Evolutionary conservation across 176 grass and related monocot genomes (phyloP).

Genomic region (Elaeis guineensis): DNA sequence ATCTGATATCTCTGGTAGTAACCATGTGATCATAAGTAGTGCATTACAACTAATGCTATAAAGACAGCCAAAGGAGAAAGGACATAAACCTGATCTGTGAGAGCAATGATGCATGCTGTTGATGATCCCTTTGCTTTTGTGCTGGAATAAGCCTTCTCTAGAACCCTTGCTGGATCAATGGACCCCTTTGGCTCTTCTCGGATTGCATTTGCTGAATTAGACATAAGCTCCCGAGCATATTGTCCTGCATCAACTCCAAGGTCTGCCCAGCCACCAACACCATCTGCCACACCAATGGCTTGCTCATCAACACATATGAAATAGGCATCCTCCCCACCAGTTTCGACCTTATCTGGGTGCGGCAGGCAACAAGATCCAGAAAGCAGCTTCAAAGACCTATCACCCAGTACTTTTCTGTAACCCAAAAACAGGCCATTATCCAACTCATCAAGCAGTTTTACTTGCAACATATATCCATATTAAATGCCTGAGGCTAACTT

Average conservation of each 20-base stretch:
- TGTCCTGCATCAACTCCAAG: conserved; percentile 72
- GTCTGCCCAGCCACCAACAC: conserved; percentile 96
- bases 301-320: conserved; percentile 71
- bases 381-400: conserved; percentile 45
- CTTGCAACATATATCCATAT: no score
- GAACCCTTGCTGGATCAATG: conserved; percentile 76
- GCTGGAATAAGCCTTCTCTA: conserved; percentile 80
- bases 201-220: conserved; percentile 61
- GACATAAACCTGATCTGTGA: conserved; percentile 56
- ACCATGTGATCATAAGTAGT: no score
- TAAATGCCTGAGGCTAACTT: no score
- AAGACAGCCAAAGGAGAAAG: conserved; percentile 10
- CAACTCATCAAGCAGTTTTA: background rate
- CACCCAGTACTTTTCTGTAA: conserved; percentile 41
- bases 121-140: conserved; percentile 91
- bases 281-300: conserved; percentile 90
- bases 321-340: conserved; percentile 93
- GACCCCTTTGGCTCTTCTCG: conserved; percentile 59
- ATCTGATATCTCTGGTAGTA: no score
- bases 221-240: conserved; percentile 91
- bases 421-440: background rate
- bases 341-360: conserved; percentile 88
- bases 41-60: no score
- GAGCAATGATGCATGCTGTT: conserved; percentile 92
- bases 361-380: conserved; percentile 93